Base-by-base conservation (phyloP, 805 yeast genomes). In the Starmerella scarabaei region DNA sequence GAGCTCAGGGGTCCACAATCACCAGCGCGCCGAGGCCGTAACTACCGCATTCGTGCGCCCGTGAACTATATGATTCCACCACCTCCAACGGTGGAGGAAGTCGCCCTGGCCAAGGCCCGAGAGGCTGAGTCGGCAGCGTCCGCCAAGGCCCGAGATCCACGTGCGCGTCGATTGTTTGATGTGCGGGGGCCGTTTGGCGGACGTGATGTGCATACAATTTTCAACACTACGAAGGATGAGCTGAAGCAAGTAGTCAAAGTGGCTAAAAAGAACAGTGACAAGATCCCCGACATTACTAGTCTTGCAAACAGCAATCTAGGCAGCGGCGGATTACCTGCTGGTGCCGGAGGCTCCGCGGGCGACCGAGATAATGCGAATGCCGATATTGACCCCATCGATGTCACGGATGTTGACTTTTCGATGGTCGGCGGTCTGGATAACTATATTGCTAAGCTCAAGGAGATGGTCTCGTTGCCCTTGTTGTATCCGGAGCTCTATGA, bases 161-260 rank as follows among this genome's bases (percentile, higher is more conserved):
- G 41, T 12, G 30, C 80, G 30, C 70, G 85, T 53, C 70, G 94
- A 30, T 62, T 91, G 29, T 86, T 81, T 54, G 93, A 95, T 5
- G 88, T 95, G 0, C 84, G 85, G 14, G 98, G 98, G 0, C 98
- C 98, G 1, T 88, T 88, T 66, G 98, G 98, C 21, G 98, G 98
- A 18, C 78, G 88, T 45, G 96, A 88, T 56, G 93, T 84, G 1
- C 71, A 77, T 6, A 79, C 95, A 0, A 63, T 88, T 23, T 84
- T 85, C 36, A 37, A 45, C 29, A 41, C 48, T 3, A 33, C 35
- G 20, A 30, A 32, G 11, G 35, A 32, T 3, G 50, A 47, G 19
- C 47, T 49, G 15, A 41, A 47, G 30, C 12, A 20, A 3, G 27
- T 41, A n/a, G 38, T 38, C 30, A 14, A 26, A 3, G 15, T 8